Evolutionary conservation across 2,329 filamentous ascomycete genomes (phyloP), one percentile per base, ranked within the genome.

Genomic region (Raffaelea albimanens): DNA sequence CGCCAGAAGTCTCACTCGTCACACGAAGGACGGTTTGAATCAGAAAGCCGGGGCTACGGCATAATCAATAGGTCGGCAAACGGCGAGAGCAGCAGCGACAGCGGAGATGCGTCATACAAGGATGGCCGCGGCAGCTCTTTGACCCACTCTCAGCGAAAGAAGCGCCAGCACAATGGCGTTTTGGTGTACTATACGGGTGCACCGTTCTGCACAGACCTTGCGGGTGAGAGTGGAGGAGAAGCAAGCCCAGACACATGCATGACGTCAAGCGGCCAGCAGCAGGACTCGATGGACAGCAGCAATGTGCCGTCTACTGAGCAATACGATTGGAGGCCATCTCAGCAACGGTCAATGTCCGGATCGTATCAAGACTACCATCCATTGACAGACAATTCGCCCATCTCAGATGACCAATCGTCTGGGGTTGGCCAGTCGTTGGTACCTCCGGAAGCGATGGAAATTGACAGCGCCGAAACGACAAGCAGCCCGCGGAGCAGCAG

Each of bases 181-280:
- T 84, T 94, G 54, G 88, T 91, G 18, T 94, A 90, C 59, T 94
- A 91, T 61, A 87, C 76, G 51, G 85, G 84, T 22, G 83, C 84
- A 1, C 78, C 78, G 0, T 95, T 93, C 61, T 93, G 82, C 61
- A 89, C 82, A 1, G 88, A 95, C 60, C 65, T 93, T 3, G 86
- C 82, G 16, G 82, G 83, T 2, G 83, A 89, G 55, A 51, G 46
- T 40, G 34, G 48, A 2, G 72, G 71, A 2, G 71, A 73, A 20
- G 52, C 63, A 2, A 73, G 70, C 0, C 69, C 71, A 1, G 60
- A 70, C 2, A 72, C 74, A 1, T 69, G 75, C 49, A 63, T 74
- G 62, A 66, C 68, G 4, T 71, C 69, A n/a, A 67, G 66, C 10
- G 67, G 64, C 2, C 65, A 67, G 47, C 65, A 66, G 34, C 55